Conservation (phyloP, 2,329 filamentous ascomycete species). For the Pochonia chlamydosporia region DNA sequence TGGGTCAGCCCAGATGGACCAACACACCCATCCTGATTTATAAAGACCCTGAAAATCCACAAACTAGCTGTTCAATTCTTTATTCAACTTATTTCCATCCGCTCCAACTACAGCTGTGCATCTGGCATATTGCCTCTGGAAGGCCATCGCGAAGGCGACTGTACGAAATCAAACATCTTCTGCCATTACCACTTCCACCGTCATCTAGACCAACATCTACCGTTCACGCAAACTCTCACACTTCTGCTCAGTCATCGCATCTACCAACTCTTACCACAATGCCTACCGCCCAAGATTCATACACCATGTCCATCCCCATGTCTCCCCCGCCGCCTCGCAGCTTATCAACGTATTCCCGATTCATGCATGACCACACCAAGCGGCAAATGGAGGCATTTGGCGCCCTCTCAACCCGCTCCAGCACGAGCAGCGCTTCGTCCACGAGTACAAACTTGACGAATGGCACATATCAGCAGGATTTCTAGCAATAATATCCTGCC, state of each 20-base stretch:
- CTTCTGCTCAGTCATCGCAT: not conserved
- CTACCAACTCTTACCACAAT: conserved; percentile 18
- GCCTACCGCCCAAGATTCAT: conserved; percentile 35
- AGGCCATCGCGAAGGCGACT: too few species aligned
- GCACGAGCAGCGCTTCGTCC: conserved; percentile 13
- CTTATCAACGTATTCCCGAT: conserved; percentile 51
- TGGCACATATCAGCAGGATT: conserved; percentile 17
- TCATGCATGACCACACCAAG: conserved; percentile 61
- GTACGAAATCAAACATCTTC: too few species aligned
- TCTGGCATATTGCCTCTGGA: not conserved
- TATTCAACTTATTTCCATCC: not conserved
- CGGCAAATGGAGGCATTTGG: conserved; percentile 55
- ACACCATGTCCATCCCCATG: conserved; percentile 28
- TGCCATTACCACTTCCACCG: too few species aligned
- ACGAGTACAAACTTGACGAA: conserved; percentile 19
- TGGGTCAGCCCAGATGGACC: not conserved
- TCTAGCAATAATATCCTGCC: conserved; percentile 1
- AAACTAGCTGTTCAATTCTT: not conserved
- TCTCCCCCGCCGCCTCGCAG: conserved; percentile 37
- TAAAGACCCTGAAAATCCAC: conserved; percentile 17
- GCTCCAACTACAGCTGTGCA: not conserved
- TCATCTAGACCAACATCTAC: too few species aligned
- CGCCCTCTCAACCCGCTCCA: conserved; percentile 12
- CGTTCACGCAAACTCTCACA: too few species aligned
- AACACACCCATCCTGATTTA: conserved; percentile 5